Percentiles rank a stretch among this genome's conserved stretches.
Evolutionary conservation across 78 protist genomes (phyloP).

Genomic region (Dictyostelium firmibasis): DNA sequence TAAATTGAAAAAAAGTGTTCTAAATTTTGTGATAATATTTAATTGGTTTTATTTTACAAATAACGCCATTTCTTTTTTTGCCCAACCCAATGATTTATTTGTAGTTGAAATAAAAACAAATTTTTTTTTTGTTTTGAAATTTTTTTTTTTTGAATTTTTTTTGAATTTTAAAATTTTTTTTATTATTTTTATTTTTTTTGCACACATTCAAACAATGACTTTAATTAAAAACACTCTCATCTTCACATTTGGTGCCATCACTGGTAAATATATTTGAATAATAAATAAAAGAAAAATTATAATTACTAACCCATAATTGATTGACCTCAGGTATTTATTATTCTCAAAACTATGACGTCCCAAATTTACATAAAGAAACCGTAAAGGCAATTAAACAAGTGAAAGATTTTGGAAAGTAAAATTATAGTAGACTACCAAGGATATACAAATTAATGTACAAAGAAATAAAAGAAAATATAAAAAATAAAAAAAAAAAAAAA

Average conservation of each 20-base stretch:
- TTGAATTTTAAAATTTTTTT: neutral
- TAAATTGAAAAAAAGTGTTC: no score
- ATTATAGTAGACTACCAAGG: no score
- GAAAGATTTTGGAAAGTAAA: neutral
- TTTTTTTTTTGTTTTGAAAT: no score
- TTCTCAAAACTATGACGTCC: slow-evolving; percentile 35
- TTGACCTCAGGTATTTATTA: neutral
- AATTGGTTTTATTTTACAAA: no score
- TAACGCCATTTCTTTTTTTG: no score
- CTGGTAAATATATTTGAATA: neutral
- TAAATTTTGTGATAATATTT: no score
- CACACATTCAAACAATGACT: neutral
- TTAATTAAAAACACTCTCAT: neutral
- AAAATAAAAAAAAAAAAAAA: no score
- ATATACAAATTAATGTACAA: neutral
- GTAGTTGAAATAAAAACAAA: no score
- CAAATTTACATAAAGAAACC: neutral
- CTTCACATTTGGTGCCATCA: neutral
- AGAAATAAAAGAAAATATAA: no score
- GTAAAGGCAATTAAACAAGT: neutral
- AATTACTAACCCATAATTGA: neutral
- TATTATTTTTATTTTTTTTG: neutral
- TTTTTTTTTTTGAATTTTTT: neutral
- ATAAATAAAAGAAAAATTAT: neutral
- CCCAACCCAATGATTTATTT: no score